These are phyloP conservation scores for Colletotrichum sp. DNA, from an alignment of 2,329 filamentous ascomycete genomes.

Conservation along the genomic window DNA sequence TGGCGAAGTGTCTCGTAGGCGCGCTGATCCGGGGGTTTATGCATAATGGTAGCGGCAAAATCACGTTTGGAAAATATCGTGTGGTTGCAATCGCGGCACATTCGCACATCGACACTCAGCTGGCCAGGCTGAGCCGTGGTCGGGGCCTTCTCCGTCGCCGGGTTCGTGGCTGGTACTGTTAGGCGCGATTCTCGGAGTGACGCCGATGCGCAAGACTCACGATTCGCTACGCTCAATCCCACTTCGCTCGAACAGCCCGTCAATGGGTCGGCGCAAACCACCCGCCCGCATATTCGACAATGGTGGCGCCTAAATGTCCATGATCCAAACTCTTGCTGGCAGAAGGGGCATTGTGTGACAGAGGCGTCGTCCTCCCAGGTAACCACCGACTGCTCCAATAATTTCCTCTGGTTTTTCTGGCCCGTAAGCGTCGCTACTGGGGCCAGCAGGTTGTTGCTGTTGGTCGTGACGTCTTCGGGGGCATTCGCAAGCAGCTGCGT, in stretches of 20 bases:
- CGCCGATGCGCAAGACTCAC: conserved; percentile 20
- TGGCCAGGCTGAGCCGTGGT: conserved; percentile 40
- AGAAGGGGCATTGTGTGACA: conserved; percentile 87
- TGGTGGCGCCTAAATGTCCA: conserved; percentile 95
- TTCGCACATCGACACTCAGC: conserved; percentile 80
- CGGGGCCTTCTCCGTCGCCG: conserved; percentile 48
- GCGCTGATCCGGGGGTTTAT: conserved; percentile 76
- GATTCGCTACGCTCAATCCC: conserved; percentile 74
- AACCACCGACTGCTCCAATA: conserved; percentile 89
- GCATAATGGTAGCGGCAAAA: conserved; percentile 72
- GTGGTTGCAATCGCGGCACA: conserved; percentile 86
- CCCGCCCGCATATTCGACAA: conserved; percentile 89
- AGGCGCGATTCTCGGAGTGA: background rate
- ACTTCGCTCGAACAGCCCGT: conserved; percentile 88
- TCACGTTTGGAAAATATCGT: conserved; percentile 72
- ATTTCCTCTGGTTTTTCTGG: conserved; percentile 78
- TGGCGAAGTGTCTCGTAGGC: conserved; percentile 84
- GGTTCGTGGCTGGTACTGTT: conserved; percentile 34
- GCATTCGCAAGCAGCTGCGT: conserved; percentile 82
- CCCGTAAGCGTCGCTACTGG: conserved; percentile 67
- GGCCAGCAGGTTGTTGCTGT: conserved; percentile 60
- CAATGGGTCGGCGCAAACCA: conserved; percentile 87
- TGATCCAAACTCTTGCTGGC: conserved; percentile 91
- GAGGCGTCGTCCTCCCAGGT: conserved; percentile 91
- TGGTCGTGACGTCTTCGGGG: conserved; percentile 67